A percentile compares a stretch with the other conserved stretches of the same genome.
These are phyloP conservation scores for Penicillium decumbens DNA, from an alignment of 2,329 filamentous ascomycete species.

Conservation along the genomic window DNA sequence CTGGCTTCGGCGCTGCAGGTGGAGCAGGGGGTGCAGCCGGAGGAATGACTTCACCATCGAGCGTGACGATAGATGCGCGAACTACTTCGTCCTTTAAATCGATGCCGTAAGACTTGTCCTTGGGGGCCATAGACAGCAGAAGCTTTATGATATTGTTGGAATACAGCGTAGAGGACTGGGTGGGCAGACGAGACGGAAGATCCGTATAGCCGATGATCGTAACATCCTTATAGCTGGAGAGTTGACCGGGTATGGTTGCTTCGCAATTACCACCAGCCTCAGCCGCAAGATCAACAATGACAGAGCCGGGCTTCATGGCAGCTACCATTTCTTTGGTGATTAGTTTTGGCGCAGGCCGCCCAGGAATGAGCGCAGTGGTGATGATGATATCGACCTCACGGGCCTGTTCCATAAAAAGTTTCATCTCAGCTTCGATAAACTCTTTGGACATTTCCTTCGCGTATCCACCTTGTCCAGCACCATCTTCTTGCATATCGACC, in stretches of 20 bases:
- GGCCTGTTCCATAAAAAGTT: slow-evolving; percentile 81
- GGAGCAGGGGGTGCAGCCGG: slow-evolving; percentile 66
- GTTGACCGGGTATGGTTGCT: slow-evolving; percentile 67
- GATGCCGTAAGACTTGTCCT: slow-evolving; percentile 73
- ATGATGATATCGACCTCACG: slow-evolving; percentile 88
- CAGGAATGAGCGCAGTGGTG: slow-evolving; percentile 86
- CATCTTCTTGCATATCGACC: slow-evolving; percentile 78
- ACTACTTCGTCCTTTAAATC: slow-evolving; percentile 82
- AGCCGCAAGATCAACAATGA: slow-evolving; percentile 81
- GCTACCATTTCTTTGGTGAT: slow-evolving; percentile 76
- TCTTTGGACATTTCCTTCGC: slow-evolving; percentile 93
- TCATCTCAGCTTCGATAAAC: slow-evolving; percentile 90
- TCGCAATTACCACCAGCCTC: slow-evolving; percentile 88
- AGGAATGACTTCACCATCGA: slow-evolving; percentile 70
- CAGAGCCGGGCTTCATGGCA: slow-evolving; percentile 84
- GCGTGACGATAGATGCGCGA: slow-evolving; percentile 75
- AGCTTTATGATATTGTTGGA: slow-evolving; percentile 93
- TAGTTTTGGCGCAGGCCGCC: slow-evolving; percentile 73
- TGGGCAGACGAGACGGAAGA: slow-evolving; percentile 77
- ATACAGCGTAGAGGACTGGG: slow-evolving; percentile 83
- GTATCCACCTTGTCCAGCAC: slow-evolving; percentile 78
- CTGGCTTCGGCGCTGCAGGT: slow-evolving; percentile 50
- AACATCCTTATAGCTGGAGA: slow-evolving; percentile 68
- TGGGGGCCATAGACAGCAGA: slow-evolving; percentile 72
- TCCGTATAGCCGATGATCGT: slow-evolving; percentile 88